These are phyloP conservation scores for Anthracocystis setariae DNA, from an alignment of 1,284 basidiomycete genomes.

Conservation along the genomic window DNA sequence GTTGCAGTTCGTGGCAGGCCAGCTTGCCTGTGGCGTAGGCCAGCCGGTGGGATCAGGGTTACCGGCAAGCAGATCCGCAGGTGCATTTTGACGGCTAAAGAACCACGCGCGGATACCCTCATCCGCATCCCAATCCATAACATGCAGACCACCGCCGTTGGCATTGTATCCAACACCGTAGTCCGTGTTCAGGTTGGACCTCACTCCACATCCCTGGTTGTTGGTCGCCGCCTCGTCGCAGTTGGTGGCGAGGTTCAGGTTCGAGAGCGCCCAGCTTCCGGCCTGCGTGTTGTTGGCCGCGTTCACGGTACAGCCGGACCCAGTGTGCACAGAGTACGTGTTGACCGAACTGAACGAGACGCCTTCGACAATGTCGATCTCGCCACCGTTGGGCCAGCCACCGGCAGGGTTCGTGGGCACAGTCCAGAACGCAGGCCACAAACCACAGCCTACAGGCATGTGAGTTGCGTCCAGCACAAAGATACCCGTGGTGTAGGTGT, in stretches of 20 bases:
- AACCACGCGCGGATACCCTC: constrained; percentile 73
- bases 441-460: constrained; percentile 55
- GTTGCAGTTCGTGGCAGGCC: constrained; percentile 70
- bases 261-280: constrained; percentile 32
- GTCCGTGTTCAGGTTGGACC: constrained; percentile 69
- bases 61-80: constrained; percentile 68
- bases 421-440: constrained; percentile 65
- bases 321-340: constrained; percentile 55
- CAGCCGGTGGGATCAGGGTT: constrained; percentile 68
- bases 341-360: constrained; percentile 49
- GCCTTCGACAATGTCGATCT: constrained; percentile 62
- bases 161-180: constrained; percentile 74
- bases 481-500: constrained; percentile 53
- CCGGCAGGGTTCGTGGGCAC: constrained; percentile 34
- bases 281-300: constrained; percentile 27
- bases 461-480: constrained; percentile 46
- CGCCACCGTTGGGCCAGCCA: constrained; percentile 59
- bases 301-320: constrained; percentile 42
- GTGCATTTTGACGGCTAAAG: constrained; percentile 71
- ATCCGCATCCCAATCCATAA: constrained; percentile 30
- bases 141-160: constrained; percentile 73
- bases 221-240: constrained; percentile 73
- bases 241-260: constrained; percentile 68
- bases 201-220: constrained; percentile 77
- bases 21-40: constrained; percentile 72